These are phyloP conservation scores for Epichloe aotearoae DNA, from an alignment of 2,329 filamentous ascomycete genomes.

Conservation along the genomic window DNA sequence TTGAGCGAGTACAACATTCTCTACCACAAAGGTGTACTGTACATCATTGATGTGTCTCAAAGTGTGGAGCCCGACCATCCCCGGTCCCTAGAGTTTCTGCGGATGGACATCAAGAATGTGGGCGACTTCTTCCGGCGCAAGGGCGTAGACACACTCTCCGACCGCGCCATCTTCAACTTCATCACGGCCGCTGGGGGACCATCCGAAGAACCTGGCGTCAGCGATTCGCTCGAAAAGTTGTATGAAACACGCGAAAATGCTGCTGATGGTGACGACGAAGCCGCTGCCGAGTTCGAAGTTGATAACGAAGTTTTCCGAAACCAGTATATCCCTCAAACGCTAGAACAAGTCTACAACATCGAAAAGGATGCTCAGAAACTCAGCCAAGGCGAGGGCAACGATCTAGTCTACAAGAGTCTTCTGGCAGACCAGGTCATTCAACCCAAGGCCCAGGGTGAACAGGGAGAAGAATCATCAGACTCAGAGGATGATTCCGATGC, in stretches of 20 bases:
- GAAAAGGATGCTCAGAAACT: conserved; percentile 79
- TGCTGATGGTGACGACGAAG: conserved; percentile 32
- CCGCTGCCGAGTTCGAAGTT: conserved; percentile 49
- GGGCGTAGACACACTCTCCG: conserved; percentile 66
- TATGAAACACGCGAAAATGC: conserved; percentile 42
- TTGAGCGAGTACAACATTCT: conserved; percentile 96
- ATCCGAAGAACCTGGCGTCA: conserved; percentile 47
- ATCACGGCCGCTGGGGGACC: conserved; percentile 54
- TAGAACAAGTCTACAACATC: conserved; percentile 93
- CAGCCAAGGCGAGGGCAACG: conserved; percentile 55
- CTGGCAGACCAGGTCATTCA: conserved; percentile 55
- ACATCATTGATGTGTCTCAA: conserved; percentile 95
- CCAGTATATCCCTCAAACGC: conserved; percentile 90
- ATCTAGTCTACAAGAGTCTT: conserved; percentile 76
- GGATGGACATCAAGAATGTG: conserved; percentile 98
- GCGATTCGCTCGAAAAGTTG: conserved; percentile 50
- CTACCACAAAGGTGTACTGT: conserved; percentile 70
- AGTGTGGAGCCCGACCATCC: conserved; percentile 96
- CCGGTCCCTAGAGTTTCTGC: conserved; percentile 77
- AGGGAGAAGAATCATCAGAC: conserved; percentile 21
- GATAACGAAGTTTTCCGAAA: conserved; percentile 90
- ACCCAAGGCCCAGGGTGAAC: conserved; percentile 23
- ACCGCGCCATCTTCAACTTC: conserved; percentile 74
- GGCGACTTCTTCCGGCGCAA: conserved; percentile 84
- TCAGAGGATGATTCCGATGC: conserved; percentile 33